Conservation (phyloP, 176 grass and related monocot species). For the Thalia dealbata region DNA sequence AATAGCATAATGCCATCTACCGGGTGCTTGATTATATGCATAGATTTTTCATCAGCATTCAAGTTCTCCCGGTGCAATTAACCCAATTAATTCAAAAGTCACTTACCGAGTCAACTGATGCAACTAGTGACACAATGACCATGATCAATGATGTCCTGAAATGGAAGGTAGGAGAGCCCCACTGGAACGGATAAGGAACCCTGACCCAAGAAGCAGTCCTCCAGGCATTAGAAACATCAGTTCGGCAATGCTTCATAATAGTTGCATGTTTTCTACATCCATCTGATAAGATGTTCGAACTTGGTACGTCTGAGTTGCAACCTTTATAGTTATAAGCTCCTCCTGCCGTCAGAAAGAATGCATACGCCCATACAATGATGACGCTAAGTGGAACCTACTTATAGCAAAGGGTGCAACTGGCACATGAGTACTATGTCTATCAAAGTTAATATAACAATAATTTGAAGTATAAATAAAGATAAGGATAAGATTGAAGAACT, state of each 20-base stretch:
- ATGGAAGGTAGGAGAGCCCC: conserved; percentile 83
- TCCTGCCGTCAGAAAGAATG: conserved; percentile 90
- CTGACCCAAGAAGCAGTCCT: conserved; percentile 80
- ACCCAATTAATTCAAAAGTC: conserved; percentile 1
- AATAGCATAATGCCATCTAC: not conserved
- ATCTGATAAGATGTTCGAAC: conserved; percentile 92
- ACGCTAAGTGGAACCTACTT: conserved; percentile 81
- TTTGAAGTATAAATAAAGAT: not conserved
- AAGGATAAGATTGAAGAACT: conserved; percentile 20
- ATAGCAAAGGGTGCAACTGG: conserved; percentile 18
- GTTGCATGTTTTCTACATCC: conserved; percentile 64
- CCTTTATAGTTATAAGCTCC: conserved; percentile 90
- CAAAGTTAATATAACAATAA: not conserved
- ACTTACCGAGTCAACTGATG: conserved; percentile 92
- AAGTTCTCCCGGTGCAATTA: not conserved
- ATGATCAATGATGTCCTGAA: conserved; percentile 79
- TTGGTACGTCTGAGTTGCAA: conserved; percentile 80
- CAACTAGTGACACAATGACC: conserved; percentile 73
- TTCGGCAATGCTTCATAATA: conserved; percentile 75
- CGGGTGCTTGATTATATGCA: not conserved
- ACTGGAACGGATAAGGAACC: conserved; percentile 93
- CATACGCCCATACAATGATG: conserved; percentile 91
- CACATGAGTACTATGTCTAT: not conserved
- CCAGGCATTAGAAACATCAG: conserved; percentile 97
- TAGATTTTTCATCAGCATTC: not conserved